These are phyloP conservation scores for Citrullus mucosospermus DNA, from an alignment of 306 rosid species.

Conservation along the genomic window DNA sequence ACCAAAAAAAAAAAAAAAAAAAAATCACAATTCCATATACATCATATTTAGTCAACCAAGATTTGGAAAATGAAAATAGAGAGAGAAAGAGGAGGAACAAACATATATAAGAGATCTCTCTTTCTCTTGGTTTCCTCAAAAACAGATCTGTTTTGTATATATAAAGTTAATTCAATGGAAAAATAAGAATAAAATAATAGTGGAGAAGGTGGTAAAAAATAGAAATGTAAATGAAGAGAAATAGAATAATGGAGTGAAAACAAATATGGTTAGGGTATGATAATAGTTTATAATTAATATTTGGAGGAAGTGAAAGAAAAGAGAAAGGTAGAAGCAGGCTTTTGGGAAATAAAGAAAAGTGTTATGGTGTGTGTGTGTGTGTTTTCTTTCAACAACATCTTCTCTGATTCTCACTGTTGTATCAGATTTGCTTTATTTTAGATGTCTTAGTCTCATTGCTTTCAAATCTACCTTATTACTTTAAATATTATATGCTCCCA, in stretches of 20 bases:
- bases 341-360: conserved; percentile 1
- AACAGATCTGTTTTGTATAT: neutral
- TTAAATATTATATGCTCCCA: neutral
- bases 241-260: neutral
- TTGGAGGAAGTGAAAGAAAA: neutral
- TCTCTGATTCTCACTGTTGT: conserved; percentile 1
- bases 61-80: neutral
- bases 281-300: neutral
- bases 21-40: no score
- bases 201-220: neutral
- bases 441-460: neutral
- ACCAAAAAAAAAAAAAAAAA: no score
- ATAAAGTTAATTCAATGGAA: neutral
- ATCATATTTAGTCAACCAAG: neutral
- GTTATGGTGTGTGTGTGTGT: neutral
- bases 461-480: neutral
- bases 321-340: neutral
- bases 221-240: neutral
- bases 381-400: conserved; percentile 5
- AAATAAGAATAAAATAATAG: neutral
- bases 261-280: neutral
- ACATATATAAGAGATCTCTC: neutral
- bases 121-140: neutral
- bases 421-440: conserved; percentile 1
- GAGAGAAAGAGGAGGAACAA: neutral